Evolutionary conservation across 129 eudicot genomes (phyloP).

Genomic region (Flaveria robusta): DNA sequence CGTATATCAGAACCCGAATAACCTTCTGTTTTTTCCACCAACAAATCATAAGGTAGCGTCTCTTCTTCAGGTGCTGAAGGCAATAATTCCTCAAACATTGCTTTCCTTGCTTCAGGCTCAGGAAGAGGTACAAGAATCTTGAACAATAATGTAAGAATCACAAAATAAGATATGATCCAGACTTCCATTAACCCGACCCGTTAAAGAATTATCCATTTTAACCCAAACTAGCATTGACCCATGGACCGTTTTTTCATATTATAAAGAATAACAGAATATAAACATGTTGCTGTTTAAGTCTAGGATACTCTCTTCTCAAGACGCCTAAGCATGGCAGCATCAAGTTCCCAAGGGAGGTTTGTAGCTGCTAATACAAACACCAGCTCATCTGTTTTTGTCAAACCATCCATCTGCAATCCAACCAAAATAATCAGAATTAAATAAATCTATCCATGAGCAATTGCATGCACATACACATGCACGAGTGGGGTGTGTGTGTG

Average conservation of each 20-base stretch:
- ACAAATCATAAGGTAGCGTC: constrained; percentile 66
- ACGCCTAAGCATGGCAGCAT: constrained; percentile 99
- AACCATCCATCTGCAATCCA: constrained; percentile 94
- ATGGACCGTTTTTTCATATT: background rate
- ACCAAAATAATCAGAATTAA: constrained; percentile 15
- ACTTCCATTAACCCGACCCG: background rate
- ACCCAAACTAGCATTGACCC: background rate
- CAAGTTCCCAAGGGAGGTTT: constrained; percentile 99
- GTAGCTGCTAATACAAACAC: constrained; percentile 99
- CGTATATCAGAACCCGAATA: constrained; percentile 96
- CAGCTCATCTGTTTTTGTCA: constrained; percentile 86
- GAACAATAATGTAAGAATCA: constrained; percentile 39
- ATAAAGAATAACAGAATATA: background rate
- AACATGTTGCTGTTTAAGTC: background rate
- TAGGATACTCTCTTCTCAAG: constrained; percentile 94
- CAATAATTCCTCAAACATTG: constrained; percentile 83
- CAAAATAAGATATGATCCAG: background rate
- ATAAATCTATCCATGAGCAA: background rate
- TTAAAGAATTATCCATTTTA: background rate
- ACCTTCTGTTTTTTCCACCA: constrained; percentile 83
- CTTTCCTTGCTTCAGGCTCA: constrained; percentile 87
- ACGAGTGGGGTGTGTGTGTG: no score
- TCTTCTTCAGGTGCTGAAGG: constrained; percentile 53
- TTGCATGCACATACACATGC: no score
- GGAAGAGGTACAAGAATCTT: constrained; percentile 99